A percentile compares a stretch with the other conserved stretches of the same genome.
Conservation (phyloP, 306 rosid species). For the Prunus padus region DNA sequence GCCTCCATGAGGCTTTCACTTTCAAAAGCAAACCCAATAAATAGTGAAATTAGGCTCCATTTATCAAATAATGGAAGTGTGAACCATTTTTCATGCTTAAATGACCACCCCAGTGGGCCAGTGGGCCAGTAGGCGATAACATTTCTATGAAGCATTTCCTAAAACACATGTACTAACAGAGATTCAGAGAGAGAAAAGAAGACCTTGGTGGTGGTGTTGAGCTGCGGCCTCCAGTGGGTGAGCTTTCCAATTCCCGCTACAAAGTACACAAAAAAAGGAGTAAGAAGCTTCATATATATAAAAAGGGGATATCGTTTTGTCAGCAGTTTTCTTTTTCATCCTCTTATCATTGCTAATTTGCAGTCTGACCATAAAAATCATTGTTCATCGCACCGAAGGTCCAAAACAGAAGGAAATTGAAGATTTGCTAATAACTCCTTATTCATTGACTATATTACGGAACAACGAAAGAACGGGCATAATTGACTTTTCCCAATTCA, state of each 20-base stretch:
- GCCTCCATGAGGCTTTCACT: not conserved
- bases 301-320: not conserved
- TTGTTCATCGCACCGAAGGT: not conserved
- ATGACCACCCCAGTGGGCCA: no score
- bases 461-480: no score
- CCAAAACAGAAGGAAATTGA: not conserved
- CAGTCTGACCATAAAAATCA: not conserved
- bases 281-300: not conserved
- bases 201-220: not conserved
- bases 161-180: not conserved
- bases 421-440: no score
- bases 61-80: no score
- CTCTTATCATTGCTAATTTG: not conserved
- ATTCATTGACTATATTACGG: no score
- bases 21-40: not conserved
- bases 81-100: no score
- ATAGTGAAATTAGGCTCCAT: no score
- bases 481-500: no score
- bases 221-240: conserved; percentile 1
- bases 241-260: conserved; percentile 1
- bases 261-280: not conserved
- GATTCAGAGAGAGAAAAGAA: not conserved
- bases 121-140: no score
- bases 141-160: not conserved
- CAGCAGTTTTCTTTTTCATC: not conserved